Evolutionary conservation across 495 filamentous ascomycete genomes (phyloP).

Genomic region (Daldinia concentrica): DNA sequence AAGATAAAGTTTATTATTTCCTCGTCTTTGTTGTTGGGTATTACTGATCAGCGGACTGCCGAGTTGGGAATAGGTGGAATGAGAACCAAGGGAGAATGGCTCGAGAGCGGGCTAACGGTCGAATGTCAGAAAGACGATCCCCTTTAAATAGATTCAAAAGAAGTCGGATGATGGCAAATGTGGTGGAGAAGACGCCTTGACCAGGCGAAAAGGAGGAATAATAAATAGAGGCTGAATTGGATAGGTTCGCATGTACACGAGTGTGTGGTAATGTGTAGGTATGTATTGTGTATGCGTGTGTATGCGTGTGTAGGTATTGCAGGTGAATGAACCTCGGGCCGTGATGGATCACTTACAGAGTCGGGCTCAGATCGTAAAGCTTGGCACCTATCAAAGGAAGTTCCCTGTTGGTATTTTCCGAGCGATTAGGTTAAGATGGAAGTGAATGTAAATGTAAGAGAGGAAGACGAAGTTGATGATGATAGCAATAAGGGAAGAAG

Average conservation of each 20-base stretch:
- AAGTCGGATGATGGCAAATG: slow-evolving; percentile 24
- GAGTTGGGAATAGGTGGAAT: slow-evolving; percentile 43
- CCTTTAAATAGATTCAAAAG: slow-evolving; percentile 38
- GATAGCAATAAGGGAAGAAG: not conserved
- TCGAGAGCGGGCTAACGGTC: slow-evolving; percentile 32
- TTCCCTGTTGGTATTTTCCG: slow-evolving; percentile 1
- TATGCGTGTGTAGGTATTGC: not conserved
- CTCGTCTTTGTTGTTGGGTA: slow-evolving; percentile 29
- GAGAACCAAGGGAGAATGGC: slow-evolving; percentile 43
- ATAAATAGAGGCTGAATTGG: slow-evolving; percentile 31
- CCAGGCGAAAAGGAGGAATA: slow-evolving; percentile 35
- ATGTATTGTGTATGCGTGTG: not conserved
- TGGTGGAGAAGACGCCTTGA: slow-evolving; percentile 42
- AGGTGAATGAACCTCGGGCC: slow-evolving; percentile 34
- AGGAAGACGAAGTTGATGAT: slow-evolving; percentile 7
- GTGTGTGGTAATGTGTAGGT: not conserved
- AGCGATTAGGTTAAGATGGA: slow-evolving; percentile 12
- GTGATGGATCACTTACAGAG: slow-evolving; percentile 39
- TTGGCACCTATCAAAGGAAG: slow-evolving; percentile 17
- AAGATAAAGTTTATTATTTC: not conserved
- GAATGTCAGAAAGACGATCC: slow-evolving; percentile 28
- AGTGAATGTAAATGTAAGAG: slow-evolving; percentile 29
- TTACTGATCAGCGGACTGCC: slow-evolving; percentile 27
- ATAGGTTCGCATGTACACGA: slow-evolving; percentile 7
- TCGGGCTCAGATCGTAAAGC: slow-evolving; percentile 12